phyloP scores from a whole-genome alignment of 2,329 filamentous ascomycete genomes.

The Pseudogymnoascus sp. region DNA sequence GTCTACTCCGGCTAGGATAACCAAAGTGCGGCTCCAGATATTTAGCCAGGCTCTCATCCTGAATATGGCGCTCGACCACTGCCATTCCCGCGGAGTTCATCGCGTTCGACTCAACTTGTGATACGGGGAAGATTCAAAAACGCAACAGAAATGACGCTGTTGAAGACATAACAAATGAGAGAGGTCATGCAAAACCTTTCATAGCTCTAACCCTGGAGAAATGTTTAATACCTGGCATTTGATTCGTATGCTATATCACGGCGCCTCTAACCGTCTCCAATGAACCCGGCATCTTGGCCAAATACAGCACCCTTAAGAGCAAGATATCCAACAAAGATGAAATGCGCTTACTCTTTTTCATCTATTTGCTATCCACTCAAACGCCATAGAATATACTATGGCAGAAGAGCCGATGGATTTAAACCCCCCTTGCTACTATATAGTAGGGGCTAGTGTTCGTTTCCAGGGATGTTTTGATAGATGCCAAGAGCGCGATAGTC shows the following conservation, averaged over 20 bases:
- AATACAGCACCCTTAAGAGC: conserved; percentile 11
- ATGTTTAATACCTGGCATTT: neutral
- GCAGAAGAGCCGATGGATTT: conserved; percentile 11
- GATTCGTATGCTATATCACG: neutral
- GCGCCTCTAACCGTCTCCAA: neutral
- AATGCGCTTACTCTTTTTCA: conserved; percentile 9
- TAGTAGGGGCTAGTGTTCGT: conserved; percentile 16
- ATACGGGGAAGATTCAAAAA: neutral
- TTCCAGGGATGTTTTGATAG: conserved; percentile 11
- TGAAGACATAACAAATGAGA: neutral
- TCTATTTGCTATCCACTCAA: conserved; percentile 13
- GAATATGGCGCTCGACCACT: conserved; percentile 34
- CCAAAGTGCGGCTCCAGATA: conserved; percentile 46
- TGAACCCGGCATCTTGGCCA: neutral
- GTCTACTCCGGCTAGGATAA: conserved; percentile 44
- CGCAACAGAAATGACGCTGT: neutral
- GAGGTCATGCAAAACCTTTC: neutral
- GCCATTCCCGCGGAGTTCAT: neutral
- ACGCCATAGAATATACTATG: conserved; percentile 15
- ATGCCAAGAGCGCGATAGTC: conserved; percentile 13
- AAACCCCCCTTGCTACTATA: conserved; percentile 12
- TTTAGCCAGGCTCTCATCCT: conserved; percentile 35
- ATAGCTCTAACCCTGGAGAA: neutral
- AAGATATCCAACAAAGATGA: conserved; percentile 14
- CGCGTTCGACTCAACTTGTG: neutral